Conservation (phyloP, 257 asterid genomes). For the Solanum bulbocastanum region DNA sequence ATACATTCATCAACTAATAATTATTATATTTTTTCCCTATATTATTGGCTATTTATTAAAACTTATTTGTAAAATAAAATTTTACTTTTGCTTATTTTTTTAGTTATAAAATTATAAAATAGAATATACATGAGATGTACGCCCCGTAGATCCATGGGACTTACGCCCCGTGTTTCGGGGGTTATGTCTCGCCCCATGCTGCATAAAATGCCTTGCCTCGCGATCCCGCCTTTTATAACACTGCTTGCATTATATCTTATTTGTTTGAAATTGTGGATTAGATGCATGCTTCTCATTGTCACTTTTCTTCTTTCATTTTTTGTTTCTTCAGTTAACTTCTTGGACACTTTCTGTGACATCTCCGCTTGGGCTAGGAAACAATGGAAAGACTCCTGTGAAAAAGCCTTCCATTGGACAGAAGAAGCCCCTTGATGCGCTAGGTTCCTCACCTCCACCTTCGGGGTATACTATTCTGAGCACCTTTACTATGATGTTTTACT, state of each 20-base stretch:
- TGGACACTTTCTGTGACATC: slow-evolving; percentile 42
- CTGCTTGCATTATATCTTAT: background rate
- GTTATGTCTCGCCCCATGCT: too few relatives aligned
- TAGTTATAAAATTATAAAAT: too few relatives aligned
- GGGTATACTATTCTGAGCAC: slow-evolving; percentile 31
- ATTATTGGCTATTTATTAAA: too few relatives aligned
- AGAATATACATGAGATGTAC: too few relatives aligned
- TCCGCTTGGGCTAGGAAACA: slow-evolving; percentile 38
- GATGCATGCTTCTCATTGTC: background rate
- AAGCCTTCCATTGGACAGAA: slow-evolving; percentile 69
- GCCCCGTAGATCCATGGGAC: too few relatives aligned
- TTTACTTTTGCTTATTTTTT: too few relatives aligned
- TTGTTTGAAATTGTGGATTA: background rate
- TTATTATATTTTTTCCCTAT: too few relatives aligned
- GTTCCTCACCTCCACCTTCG: slow-evolving; percentile 77
- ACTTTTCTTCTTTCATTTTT: background rate
- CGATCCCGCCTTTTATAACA: too few relatives aligned
- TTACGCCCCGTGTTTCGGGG: too few relatives aligned
- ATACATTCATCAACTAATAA: too few relatives aligned
- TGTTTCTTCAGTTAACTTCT: slow-evolving; percentile 38
- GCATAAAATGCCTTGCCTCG: too few relatives aligned
- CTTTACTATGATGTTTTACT: background rate
- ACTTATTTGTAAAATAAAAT: too few relatives aligned
- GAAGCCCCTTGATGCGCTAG: slow-evolving; percentile 72
- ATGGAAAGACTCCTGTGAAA: slow-evolving; percentile 42